Base-by-base conservation (phyloP, 2,329 filamentous ascomycete species). In the Penicillium sp. region DNA sequence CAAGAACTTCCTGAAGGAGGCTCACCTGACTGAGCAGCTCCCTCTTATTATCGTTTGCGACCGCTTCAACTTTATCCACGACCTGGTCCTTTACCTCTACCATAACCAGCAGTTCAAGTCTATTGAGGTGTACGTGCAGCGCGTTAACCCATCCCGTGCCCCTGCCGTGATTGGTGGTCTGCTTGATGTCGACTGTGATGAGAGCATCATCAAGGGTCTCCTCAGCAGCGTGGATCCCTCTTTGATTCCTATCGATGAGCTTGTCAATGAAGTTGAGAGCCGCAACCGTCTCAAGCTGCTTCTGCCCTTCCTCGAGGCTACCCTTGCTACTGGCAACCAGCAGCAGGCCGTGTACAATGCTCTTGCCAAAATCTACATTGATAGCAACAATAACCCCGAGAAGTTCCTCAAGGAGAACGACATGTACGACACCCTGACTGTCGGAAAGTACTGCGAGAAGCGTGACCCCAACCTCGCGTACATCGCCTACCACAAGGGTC, bases 101-200 rank as follows among this genome's bases (percentile, higher is more conserved):
- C 93, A 97, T 77, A 95, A 95, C 73, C 91, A 98, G 72, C 91
- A 97, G 66, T 98, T 96, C 80, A 89, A 95, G 74, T 95, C 93
- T 1, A 98, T 98, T 56, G 93, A 98, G 74, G 85, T 94, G 8
- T 98, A 98, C 60, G 93, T 98, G 23, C 93, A 98, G 76, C 86
- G 89, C 36, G 90, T 98, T 59, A 98, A 98, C 73, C 90, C 93
- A 5, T 78, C 85, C 13, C 79, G 93, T 60, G 93, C 94, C 5
- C 93, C 93, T 4, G 87, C 89, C 47, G 93, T 98, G 51, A 82
- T 98, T 57, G 93, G 93, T 59, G 93, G 90, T 28, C 76, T 98
- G 26, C 78, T 98, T 40, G 93, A 98, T 63, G 93, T 98, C 43
- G 93, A 98, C 64, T 98, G 93, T 61, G 94, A 98, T 34, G 93